Base-by-base conservation (phyloP, 176 grass and related monocot genomes). In the Puccinellia tenuiflora region DNA sequence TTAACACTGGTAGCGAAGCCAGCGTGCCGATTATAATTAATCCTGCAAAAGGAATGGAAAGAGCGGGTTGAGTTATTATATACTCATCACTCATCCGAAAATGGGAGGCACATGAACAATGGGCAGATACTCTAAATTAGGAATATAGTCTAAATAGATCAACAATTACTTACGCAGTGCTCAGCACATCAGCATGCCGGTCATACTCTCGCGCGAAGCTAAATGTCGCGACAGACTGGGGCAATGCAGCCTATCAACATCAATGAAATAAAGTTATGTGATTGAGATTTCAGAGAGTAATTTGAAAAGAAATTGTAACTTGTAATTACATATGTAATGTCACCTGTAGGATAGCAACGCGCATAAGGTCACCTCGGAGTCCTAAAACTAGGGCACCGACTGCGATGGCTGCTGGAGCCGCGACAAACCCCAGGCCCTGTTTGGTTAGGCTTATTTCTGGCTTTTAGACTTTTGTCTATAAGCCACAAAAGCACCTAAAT, bases 281-380 rank as follows among this genome's bases (percentile, higher is more conserved):
- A n/a, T 26, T 18, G 78, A 2, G 21, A 10, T 30, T 0, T 12
- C 10, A 3, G 2, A 46, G 0, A 24, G 0, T 3, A 31, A 30
- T 17, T 0, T 26, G 56, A 42, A 26, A n/a, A n/a, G n/a, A n/a
- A n/a, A n/a, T n/a, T n/a, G 38, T 43, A 47, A 24, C 12, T 6
- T 56, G 3, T 2, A 15, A 57, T 2, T 20, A 4, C 2, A 14
- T 40, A 9, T 40, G 38, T 20, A 17, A 2, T 6, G 1, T 50
- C 73, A 93, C 91, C 87, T 92, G 90, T 50, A 98, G 85, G 60
- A 98, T 82, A 5, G 88, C 90, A n/a, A 98, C 73, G 17, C 87
- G 87, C 1, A 95, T 48, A 12, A 98, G 24, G 57, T 93, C 85
- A 20, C 96, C 92, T 2, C 38, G 88, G 31, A 98, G 85, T 25